phyloP scores from a whole-genome alignment of 345 rosid genomes.

The Hibiscus trionum region DNA sequence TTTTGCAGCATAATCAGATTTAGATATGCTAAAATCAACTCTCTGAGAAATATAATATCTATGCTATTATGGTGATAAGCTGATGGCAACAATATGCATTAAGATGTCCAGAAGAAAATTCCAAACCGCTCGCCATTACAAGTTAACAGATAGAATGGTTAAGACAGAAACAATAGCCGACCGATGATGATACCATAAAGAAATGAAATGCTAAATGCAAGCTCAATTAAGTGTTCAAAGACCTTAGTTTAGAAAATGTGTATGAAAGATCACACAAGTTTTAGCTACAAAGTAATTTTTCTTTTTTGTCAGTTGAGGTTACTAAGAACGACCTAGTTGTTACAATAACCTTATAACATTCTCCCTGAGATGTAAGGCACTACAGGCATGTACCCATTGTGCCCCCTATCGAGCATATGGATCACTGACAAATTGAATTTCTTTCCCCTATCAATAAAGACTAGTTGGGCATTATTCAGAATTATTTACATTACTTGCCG shows the following conservation, averaged over 20 bases:
- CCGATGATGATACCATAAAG: background rate
- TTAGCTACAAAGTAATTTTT: background rate
- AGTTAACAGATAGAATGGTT: background rate
- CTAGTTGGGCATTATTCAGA: too few relatives aligned
- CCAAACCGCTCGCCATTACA: background rate
- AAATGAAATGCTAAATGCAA: background rate
- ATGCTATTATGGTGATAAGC: background rate
- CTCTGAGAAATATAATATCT: background rate
- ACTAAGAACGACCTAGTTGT: background rate
- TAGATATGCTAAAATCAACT: background rate
- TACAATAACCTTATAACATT: background rate
- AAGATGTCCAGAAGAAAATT: background rate
- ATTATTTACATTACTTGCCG: too few relatives aligned
- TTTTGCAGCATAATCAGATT: background rate
- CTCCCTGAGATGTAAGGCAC: background rate
- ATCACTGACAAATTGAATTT: too few relatives aligned
- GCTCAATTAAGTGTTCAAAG: background rate
- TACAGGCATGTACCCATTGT: background rate
- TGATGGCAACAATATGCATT: background rate
- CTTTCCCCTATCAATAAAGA: too few relatives aligned
- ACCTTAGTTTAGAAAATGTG: background rate
- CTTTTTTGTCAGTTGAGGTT: background rate
- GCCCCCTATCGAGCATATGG: too few relatives aligned
- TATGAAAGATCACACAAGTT: background rate
- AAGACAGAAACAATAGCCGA: background rate